phyloP scores from a whole-genome alignment of 164 flowering plant genomes.

The Chimonanthus salicifolius region DNA sequence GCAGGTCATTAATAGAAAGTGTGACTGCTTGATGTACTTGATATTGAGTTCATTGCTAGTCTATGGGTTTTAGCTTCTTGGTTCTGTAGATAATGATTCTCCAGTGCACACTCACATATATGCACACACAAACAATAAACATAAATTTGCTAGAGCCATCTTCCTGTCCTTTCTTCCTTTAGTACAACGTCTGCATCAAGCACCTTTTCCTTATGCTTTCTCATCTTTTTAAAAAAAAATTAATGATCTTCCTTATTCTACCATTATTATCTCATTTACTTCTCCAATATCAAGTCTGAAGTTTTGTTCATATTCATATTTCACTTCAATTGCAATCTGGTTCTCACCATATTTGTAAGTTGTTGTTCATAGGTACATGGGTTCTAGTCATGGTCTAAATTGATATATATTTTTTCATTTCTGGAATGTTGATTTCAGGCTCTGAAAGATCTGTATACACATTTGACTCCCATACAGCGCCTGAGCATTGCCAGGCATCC shows the following conservation, averaged over 20 bases:
- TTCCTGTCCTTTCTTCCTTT: not conserved
- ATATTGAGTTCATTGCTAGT: too few species aligned
- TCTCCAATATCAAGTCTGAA: not conserved
- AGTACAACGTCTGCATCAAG: not conserved
- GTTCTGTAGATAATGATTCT: too few species aligned
- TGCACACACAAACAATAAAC: too few species aligned
- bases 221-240: too few species aligned
- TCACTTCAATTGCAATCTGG: not conserved
- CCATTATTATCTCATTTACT: not conserved
- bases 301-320: slow-evolving; percentile 2
- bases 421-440: slow-evolving; percentile 53
- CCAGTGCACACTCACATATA: too few species aligned
- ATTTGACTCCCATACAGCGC: slow-evolving; percentile 86
- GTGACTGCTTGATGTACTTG: too few species aligned
- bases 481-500: slow-evolving; percentile 93
- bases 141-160: too few species aligned
- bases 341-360: not conserved
- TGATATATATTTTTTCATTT: too few species aligned
- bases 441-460: slow-evolving; percentile 60
- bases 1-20: too few species aligned
- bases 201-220: not conserved
- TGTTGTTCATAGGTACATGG: not conserved
- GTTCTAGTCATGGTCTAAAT: too few species aligned
- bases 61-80: too few species aligned
- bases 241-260: not conserved